Base-by-base conservation (phyloP, 257 asterid species). In the Linderniella brevidens region DNA sequence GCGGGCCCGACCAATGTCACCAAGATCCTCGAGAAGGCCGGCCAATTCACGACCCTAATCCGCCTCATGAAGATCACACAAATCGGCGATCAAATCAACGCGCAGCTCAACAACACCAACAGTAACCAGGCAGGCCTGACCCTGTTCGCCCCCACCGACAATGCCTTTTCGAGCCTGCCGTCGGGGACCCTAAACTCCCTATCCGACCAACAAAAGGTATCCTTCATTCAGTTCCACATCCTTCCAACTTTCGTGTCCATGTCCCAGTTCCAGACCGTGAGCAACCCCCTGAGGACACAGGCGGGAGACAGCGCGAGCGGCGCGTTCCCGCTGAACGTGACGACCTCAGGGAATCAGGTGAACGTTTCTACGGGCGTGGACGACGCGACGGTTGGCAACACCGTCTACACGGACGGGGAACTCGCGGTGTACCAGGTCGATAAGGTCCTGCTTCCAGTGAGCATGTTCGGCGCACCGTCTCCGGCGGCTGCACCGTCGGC, bases 361-460 rank as follows among this genome's bases (percentile, higher is more conserved):
- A 87, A 87, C 43, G 54, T 87, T 16, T 67, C 93, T 19, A 87
- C 92, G 40, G 97, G 97, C 0, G 81, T 87, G 0, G 62, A 65
- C 46, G 70, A 72, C 0, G 80, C 93, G 59, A 73, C 93, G 5
- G 79, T 87, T 40, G 64, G 62, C 6, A 74, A 80, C 63, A 63
- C 92, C 4, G 45, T 87, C 4, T 87, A 79, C 54, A 56, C 83
- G 0, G 93, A 87, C 40, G 50, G 36, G 47, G 92, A 82, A 59
- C 75, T 87, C 49, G 97, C 93, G 0, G 80, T 87, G 36, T 82
- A 87, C 42, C 81, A 82, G 37, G 83, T 87, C 12, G 93, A 82
- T 37, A 67, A 75, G 61, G 95, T 87, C 36, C 82, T 86, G 45
- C 94, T 75, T 9, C 97, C 97, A 7, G 8, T 77, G 49, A 76